Evolutionary conservation across 1,284 basidiomycete genomes (phyloP).

Genomic region (Amylostereum chailletii): DNA sequence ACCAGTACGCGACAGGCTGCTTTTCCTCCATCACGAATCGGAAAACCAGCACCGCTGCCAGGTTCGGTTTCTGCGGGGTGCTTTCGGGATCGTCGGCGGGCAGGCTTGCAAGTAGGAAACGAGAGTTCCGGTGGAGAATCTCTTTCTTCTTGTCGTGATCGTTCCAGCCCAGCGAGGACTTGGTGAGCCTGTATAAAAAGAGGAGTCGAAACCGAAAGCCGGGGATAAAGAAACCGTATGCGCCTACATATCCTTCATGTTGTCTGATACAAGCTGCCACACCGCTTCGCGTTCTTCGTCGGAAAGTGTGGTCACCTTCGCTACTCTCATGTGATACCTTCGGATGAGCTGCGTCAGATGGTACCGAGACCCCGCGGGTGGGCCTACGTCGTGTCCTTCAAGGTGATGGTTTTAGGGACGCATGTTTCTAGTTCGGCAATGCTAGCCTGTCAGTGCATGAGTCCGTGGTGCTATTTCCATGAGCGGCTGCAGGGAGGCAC

Average conservation of each 20-base stretch:
- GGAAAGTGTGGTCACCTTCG: constrained; percentile 29
- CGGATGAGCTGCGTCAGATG: constrained; percentile 16
- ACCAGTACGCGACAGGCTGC: constrained; percentile 63
- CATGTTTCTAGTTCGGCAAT: neutral
- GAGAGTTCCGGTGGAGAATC: constrained; percentile 47
- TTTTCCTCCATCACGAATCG: constrained; percentile 61
- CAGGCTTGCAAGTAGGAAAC: constrained; percentile 44
- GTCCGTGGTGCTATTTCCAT: too few species aligned
- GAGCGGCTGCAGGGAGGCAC: too few species aligned
- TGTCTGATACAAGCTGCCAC: constrained; percentile 46
- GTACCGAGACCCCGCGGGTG: neutral
- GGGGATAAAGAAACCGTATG: neutral
- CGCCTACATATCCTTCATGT: constrained; percentile 48
- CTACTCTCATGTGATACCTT: constrained; percentile 22
- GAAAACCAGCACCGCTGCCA: constrained; percentile 55
- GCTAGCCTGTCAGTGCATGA: too few species aligned
- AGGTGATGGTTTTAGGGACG: neutral
- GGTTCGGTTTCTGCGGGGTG: constrained; percentile 11
- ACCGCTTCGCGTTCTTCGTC: constrained; percentile 30
- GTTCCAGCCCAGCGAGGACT: constrained; percentile 64
- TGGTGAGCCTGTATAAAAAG: constrained; percentile 29
- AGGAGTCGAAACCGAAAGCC: too few species aligned
- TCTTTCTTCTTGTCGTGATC: constrained; percentile 46
- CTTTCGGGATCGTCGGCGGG: constrained; percentile 10
- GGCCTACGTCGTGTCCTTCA: constrained; percentile 2